Evolutionary conservation across 2,329 filamentous ascomycete species (phyloP).

Genomic region (Pseudocercospora crystallina): DNA sequence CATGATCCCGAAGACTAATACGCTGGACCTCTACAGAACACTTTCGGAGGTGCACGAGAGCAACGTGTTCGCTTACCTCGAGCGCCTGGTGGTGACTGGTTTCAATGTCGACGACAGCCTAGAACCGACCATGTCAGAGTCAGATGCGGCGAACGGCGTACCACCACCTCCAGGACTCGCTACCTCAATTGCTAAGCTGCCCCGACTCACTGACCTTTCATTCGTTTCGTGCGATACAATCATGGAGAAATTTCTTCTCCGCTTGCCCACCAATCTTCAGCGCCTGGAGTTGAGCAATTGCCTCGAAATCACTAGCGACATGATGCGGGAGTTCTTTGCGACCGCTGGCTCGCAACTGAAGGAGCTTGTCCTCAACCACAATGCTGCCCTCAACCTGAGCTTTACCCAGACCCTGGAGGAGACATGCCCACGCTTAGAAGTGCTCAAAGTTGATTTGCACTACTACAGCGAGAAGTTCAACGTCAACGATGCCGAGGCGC

Average conservation of each 20-base stretch:
- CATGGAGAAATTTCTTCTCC: conserved; percentile 65
- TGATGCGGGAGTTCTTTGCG: conserved; percentile 64
- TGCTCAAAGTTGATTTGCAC: conserved; percentile 73
- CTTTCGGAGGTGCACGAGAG: conserved; percentile 38
- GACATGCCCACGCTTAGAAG: conserved; percentile 69
- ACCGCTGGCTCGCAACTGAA: conserved; percentile 67
- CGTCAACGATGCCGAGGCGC: conserved; percentile 70
- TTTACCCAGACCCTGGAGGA: conserved; percentile 68
- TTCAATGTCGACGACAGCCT: conserved; percentile 32
- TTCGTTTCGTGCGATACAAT: conserved; percentile 75
- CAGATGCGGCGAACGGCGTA: background rate
- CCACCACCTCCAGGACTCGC: conserved; percentile 33
- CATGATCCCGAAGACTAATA: conserved; percentile 25
- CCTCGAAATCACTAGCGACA: conserved; percentile 67
- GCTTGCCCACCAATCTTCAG: conserved; percentile 65
- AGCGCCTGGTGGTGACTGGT: conserved; percentile 57
- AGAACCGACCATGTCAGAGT: conserved; percentile 40
- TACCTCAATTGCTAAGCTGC: conserved; percentile 58
- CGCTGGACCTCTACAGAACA: conserved; percentile 25
- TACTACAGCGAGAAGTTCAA: conserved; percentile 71
- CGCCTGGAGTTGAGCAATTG: conserved; percentile 77
- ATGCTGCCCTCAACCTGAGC: conserved; percentile 71
- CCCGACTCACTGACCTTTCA: conserved; percentile 64
- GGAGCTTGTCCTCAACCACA: conserved; percentile 71
- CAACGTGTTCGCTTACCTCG: conserved; percentile 54